phyloP scores from a whole-genome alignment of 495 filamentous ascomycete genomes.

The Podospora sp. region DNA sequence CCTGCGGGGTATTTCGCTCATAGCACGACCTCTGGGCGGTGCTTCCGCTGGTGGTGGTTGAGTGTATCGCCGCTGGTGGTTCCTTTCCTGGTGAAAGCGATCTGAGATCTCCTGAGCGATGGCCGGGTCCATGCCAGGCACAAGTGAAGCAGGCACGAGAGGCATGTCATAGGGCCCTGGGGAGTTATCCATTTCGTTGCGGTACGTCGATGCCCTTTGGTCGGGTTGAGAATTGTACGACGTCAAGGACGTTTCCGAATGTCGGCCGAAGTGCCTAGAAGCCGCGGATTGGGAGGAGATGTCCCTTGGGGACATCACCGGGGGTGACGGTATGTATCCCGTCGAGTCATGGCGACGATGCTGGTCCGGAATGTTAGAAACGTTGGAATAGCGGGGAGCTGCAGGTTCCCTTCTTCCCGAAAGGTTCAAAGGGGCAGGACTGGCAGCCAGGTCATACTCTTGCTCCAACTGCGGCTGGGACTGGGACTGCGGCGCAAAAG shows the following conservation, averaged over 20 bases:
- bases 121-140: conserved; percentile 67
- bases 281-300: conserved; percentile 21
- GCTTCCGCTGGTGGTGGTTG: conserved; percentile 40
- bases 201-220: conserved; percentile 28
- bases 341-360: conserved; percentile 23
- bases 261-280: conserved; percentile 24
- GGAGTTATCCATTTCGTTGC: conserved; percentile 40
- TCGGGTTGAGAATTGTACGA: conserved; percentile 25
- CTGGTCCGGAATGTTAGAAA: conserved; percentile 10
- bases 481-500: conserved; percentile 35
- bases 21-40: conserved; percentile 43
- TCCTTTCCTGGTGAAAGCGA: conserved; percentile 50
- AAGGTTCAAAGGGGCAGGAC: conserved; percentile 53
- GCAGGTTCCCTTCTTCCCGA: conserved; percentile 41
- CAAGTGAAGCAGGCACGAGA: conserved; percentile 65
- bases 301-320: conserved; percentile 17
- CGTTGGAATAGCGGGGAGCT: conserved; percentile 33
- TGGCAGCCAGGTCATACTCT: conserved; percentile 42
- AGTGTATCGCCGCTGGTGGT: conserved; percentile 45
- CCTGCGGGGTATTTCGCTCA: conserved; percentile 41
- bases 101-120: conserved; percentile 61
- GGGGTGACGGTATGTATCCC: conserved; percentile 22
- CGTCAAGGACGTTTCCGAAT: conserved; percentile 32
- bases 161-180: conserved; percentile 44
- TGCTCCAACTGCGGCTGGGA: conserved; percentile 32